Conservation (phyloP, 768 basidiomycete species). For the Rhizopogon vulgaris region DNA sequence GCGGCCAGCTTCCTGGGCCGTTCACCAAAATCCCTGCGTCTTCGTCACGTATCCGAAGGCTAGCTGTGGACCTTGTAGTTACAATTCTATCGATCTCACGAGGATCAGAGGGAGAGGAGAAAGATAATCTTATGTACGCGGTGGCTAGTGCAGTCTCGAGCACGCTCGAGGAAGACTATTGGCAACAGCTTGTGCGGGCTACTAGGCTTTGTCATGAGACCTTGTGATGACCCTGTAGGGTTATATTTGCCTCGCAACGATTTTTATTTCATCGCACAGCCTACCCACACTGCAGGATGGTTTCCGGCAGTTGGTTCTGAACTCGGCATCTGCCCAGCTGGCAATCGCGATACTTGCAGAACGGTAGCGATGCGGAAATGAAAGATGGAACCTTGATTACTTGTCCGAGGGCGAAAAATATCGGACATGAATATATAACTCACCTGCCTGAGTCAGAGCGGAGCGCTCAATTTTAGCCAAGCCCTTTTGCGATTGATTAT, state of each 20-base stretch:
- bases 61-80: conserved; percentile 60
- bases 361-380: not conserved
- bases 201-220: conserved; percentile 13
- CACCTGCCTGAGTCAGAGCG: not conserved
- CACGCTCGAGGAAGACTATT: conserved; percentile 23
- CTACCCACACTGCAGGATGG: not conserved
- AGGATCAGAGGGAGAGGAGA: conserved; percentile 6
- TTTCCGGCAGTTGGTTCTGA: not conserved
- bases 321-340: not conserved
- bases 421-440: not conserved
- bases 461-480: not conserved
- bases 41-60: conserved; percentile 36
- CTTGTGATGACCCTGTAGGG: not conserved
- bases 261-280: not conserved
- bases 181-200: conserved; percentile 26
- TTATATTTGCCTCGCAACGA: not conserved
- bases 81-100: conserved; percentile 19
- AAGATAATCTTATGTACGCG: conserved; percentile 16
- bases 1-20: conserved; percentile 71
- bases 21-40: conserved; percentile 57
- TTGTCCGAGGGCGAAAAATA: not conserved
- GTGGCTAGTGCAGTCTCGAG: conserved; percentile 21
- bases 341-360: not conserved
- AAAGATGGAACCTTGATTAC: not conserved
- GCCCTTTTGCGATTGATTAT: not conserved